Percentiles rank a stretch among this genome's conserved stretches.
Evolutionary conservation across 768 basidiomycete species (phyloP).

Genomic region (Boletus subparvulus): DNA sequence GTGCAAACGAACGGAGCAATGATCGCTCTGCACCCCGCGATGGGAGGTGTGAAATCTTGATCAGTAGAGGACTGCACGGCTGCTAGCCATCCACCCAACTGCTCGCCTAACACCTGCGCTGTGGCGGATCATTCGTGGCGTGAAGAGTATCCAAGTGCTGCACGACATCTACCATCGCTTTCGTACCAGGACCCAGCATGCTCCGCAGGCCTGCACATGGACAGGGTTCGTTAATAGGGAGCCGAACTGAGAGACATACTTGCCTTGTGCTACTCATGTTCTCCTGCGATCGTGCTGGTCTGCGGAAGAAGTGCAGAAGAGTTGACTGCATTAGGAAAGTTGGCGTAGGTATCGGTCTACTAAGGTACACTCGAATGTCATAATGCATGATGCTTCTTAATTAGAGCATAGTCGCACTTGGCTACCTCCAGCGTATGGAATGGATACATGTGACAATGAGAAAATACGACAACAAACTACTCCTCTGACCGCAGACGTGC

Average conservation of each 20-base stretch:
- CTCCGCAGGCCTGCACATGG: conserved; percentile 52
- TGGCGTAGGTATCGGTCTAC: no score
- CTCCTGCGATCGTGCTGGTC: conserved; percentile 10
- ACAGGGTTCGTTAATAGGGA: not conserved
- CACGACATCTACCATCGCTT: conserved; percentile 49
- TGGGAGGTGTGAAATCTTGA: conserved; percentile 60
- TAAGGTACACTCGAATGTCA: conserved; percentile 1
- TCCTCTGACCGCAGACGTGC: conserved; percentile 96
- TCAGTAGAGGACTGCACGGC: conserved; percentile 49
- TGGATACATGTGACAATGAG: conserved; percentile 44
- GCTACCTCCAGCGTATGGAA: conserved; percentile 51
- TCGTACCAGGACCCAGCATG: conserved; percentile 95
- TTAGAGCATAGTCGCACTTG: conserved; percentile 48
- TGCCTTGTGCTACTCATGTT: conserved; percentile 31
- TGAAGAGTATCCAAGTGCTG: conserved; percentile 14
- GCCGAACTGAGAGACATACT: not conserved
- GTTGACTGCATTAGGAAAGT: conserved; percentile 29
- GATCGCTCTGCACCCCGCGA: conserved; percentile 76
- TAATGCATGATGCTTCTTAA: conserved; percentile 17
- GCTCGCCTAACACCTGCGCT: conserved; percentile 57
- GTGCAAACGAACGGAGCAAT: conserved; percentile 81
- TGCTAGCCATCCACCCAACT: conserved; percentile 65
- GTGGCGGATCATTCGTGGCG: conserved; percentile 13
- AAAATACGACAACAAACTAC: conserved; percentile 52
- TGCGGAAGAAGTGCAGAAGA: conserved; percentile 17